Conservation (phyloP, 1,139 yeast species). For the Hansenula lynferdii region DNA sequence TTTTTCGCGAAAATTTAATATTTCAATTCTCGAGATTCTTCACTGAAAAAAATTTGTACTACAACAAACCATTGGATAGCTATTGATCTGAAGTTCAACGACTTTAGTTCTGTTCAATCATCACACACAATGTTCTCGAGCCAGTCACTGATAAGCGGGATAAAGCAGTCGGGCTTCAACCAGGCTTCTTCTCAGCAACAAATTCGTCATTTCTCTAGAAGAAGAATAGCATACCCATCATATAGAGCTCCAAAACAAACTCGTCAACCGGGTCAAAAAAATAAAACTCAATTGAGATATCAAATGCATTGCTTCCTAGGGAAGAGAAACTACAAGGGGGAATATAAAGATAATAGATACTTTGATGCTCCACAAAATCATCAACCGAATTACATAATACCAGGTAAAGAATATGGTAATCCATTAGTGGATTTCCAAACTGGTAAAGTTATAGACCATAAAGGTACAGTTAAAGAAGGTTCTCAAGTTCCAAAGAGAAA, state of each 20-base stretch:
- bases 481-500: conserved; percentile 24
- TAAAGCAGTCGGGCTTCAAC: conserved; percentile 1
- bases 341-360: conserved; percentile 73
- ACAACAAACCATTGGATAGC: too few species aligned
- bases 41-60: too few species aligned
- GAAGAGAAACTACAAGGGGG: conserved; percentile 79
- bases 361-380: conserved; percentile 69
- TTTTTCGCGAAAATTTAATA: too few species aligned
- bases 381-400: conserved; percentile 69
- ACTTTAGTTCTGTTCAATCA: background rate
- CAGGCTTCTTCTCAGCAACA: conserved; percentile 19
- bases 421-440: conserved; percentile 35
- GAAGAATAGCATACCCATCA: conserved; percentile 43
- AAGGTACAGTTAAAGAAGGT: conserved; percentile 11
- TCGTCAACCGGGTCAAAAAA: conserved; percentile 36
- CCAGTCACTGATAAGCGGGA: background rate
- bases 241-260: conserved; percentile 38
- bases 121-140: background rate
- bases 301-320: conserved; percentile 39
- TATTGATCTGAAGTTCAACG: too few species aligned
- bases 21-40: too few species aligned
- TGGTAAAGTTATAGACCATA: conserved; percentile 23
- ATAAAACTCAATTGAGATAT: conserved; percentile 35
- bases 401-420: conserved; percentile 43
- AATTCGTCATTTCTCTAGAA: conserved; percentile 33